phyloP scores from a whole-genome alignment of 441 rosid genomes.

The Corymbia citriodora region DNA sequence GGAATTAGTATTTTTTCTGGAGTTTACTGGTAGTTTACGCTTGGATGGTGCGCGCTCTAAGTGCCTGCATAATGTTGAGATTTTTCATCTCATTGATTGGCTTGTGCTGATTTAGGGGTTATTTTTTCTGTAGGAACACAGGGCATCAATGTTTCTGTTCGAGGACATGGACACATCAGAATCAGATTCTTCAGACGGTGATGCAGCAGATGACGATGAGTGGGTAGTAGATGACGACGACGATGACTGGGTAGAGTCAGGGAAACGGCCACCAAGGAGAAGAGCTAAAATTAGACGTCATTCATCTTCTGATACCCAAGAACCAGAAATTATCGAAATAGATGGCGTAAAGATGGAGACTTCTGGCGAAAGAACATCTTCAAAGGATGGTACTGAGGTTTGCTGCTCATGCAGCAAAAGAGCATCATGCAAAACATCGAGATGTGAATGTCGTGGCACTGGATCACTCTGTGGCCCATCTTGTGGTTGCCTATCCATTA shows the following conservation, averaged over 20 bases:
- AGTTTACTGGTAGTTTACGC: not conserved
- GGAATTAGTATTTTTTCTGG: not conserved
- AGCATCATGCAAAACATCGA: conserved; percentile 74
- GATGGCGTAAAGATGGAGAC: conserved; percentile 18
- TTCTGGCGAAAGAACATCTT: conserved; percentile 21
- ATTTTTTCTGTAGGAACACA: conserved; percentile 26
- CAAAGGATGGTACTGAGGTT: conserved; percentile 9
- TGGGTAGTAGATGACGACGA: conserved; percentile 34
- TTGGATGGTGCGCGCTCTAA: not conserved
- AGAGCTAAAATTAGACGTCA: conserved; percentile 33
- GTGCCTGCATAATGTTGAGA: not conserved
- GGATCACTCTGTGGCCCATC: conserved; percentile 60
- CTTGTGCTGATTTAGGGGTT: not conserved
- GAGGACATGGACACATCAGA: conserved; percentile 97
- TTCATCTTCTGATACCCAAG: conserved; percentile 23
- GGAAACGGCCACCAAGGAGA: conserved; percentile 25
- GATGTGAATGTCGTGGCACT: conserved; percentile 70
- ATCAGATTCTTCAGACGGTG: conserved; percentile 59
- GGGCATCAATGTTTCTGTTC: conserved; percentile 39
- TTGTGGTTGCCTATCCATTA: conserved; percentile 57
- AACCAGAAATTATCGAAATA: conserved; percentile 16
- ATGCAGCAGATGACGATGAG: conserved; percentile 31
- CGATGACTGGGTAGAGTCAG: conserved; percentile 44
- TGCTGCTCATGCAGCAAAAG: conserved; percentile 68
- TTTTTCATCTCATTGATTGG: not conserved